phyloP scores from a whole-genome alignment of 2,329 filamentous ascomycete species.

The Westerdykella aurantiaca region DNA sequence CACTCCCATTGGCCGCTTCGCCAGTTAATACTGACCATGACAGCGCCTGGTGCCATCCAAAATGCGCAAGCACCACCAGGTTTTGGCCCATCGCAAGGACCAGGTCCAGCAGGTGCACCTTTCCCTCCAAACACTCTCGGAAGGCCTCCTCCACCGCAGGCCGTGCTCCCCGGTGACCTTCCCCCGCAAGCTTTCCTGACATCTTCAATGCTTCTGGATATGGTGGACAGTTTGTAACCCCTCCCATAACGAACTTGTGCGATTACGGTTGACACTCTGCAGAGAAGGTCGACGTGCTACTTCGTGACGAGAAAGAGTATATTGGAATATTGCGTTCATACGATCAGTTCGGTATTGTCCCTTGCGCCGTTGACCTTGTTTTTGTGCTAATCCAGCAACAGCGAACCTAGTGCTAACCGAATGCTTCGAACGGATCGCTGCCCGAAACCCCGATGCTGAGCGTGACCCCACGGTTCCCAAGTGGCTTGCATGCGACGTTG shows the following conservation, averaged over 20 bases:
- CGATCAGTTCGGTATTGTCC: conserved; percentile 83
- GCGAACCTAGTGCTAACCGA: conserved; percentile 94
- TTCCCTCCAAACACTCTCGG: conserved; percentile 21
- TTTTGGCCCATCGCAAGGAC: conserved; percentile 17
- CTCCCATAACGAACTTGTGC: neutral
- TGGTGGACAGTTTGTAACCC: conserved; percentile 74
- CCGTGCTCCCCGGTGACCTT: conserved; percentile 40
- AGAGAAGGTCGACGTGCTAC: conserved; percentile 92
- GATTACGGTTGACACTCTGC: conserved; percentile 16
- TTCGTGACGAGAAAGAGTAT: conserved; percentile 90
- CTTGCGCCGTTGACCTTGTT: neutral
- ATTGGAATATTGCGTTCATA: conserved; percentile 89
- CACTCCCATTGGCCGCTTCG: too few relatives aligned
- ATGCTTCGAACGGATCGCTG: conserved; percentile 83
- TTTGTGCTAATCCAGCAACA: conserved; percentile 35
- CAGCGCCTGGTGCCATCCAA: too few relatives aligned
- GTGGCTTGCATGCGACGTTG: conserved; percentile 75
- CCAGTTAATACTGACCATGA: too few relatives aligned
- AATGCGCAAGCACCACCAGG: conserved; percentile 1
- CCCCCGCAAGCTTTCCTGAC: conserved; percentile 98
- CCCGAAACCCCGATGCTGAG: conserved; percentile 42
- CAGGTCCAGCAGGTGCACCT: conserved; percentile 47
- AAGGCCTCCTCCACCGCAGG: conserved; percentile 14
- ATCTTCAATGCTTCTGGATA: conserved; percentile 86
- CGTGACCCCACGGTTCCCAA: conserved; percentile 19